Evolutionary conservation across 177 flowering plant species (phyloP), one percentile per base, ranked within the genome.

Genomic region (Vitis hybrid): DNA sequence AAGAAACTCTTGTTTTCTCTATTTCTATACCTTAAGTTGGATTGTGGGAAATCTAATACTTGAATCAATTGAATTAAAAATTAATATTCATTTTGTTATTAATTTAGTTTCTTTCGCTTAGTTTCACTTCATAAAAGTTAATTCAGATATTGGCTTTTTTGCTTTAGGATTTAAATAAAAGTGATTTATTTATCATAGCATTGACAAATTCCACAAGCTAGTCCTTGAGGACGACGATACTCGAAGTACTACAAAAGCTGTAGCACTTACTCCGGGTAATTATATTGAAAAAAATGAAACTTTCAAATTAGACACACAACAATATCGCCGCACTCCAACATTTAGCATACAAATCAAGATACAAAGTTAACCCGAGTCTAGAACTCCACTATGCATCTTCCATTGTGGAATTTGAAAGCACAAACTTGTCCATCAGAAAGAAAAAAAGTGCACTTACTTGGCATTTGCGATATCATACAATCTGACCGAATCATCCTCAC

Each of bases 401-500:
- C 1, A 60, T 52, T 51, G 18, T 21, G 40, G 32, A 21, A 61
- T 58, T 58, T 58, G 64, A 57, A 1, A 57, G 16, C n/a, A 3
- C n/a, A 52, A 14, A 8, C 13, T 13, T 11, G 54, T 27, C 18
- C n/a, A 19, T 5, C 4, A 49, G 57, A 40, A 12, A 48, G 18
- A 27, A 59, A 32, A 14, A n/a, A 15, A 13, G 52, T 21, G 60
- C 51, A 86, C 95, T 84, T 67, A 96, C 98, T 85, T 91, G 52
- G 91, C 98, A 83, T 78, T 91, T 27, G 89, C 87, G 72, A 87
- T 89, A 74, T 93, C 94, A 74, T 85, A 96, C 11, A 93, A 82
- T 13, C 98, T 89, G 46, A 96, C 91, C 0, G 98, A 96, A 69
- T 96, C 98, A 79, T 96, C 99, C 74, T 89, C 99, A 66, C 93